Evolutionary conservation across 2,329 filamentous ascomycete genomes (phyloP).

Genomic region (Periconia sp.): DNA sequence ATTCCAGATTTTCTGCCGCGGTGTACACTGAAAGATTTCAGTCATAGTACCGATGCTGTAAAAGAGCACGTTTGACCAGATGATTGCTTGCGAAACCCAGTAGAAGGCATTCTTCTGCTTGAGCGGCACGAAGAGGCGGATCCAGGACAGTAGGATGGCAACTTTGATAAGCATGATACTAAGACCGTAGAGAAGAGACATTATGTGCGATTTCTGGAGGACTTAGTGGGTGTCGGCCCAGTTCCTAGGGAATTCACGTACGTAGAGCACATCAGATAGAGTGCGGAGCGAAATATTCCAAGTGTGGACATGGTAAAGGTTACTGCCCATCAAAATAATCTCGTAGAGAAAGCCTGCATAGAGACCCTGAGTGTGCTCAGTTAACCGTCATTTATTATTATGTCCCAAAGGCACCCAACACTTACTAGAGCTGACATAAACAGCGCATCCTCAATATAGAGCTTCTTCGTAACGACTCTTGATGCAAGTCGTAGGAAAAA

Average conservation of each 20-base stretch:
- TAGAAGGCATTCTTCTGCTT: background rate
- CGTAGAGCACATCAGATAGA: too few relatives aligned
- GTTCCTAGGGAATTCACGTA: too few relatives aligned
- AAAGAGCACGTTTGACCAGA: constrained; percentile 13
- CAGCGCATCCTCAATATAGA: background rate
- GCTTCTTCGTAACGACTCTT: background rate
- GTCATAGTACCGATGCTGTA: constrained; percentile 3
- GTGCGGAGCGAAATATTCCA: too few relatives aligned
- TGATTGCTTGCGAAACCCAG: constrained; percentile 10
- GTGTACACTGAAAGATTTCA: constrained; percentile 9
- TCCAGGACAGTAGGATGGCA: constrained; percentile 9
- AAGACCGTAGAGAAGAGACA: background rate
- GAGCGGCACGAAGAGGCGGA: constrained; percentile 10
- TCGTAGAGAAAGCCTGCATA: too few relatives aligned
- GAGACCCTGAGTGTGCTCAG: too few relatives aligned
- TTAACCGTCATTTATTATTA: too few relatives aligned
- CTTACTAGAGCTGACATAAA: background rate
- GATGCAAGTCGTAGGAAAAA: background rate
- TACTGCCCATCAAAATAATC: too few relatives aligned
- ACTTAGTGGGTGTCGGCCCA: too few relatives aligned
- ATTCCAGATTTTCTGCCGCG: constrained; percentile 7
- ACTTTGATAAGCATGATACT: constrained; percentile 10
- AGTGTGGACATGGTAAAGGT: too few relatives aligned
- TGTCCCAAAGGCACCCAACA: too few relatives aligned
- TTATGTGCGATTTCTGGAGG: background rate